phyloP scores from a whole-genome alignment of 768 basidiomycete species.

The Amanita muscaria region DNA sequence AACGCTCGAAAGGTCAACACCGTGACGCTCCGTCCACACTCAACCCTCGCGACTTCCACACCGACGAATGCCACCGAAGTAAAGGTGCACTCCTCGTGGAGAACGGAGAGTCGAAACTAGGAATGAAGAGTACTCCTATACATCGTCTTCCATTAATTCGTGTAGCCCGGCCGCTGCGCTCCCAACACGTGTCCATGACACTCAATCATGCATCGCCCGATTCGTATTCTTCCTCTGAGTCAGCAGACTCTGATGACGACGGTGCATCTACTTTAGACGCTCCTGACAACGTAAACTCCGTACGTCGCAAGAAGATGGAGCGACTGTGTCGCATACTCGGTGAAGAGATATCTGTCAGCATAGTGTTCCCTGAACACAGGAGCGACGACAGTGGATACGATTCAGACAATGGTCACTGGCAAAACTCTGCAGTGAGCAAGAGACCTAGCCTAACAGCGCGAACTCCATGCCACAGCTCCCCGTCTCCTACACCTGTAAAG shows the following conservation, averaged over 20 bases:
- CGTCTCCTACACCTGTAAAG: background rate
- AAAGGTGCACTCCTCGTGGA: background rate
- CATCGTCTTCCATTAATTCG: background rate
- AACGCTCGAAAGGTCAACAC: no score
- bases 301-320: conserved; percentile 7
- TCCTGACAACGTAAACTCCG: no score
- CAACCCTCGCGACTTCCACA: background rate
- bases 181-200: background rate
- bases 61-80: background rate
- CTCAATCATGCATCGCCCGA: background rate
- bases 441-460: background rate
- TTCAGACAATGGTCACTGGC: background rate
- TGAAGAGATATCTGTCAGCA: background rate
- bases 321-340: conserved; percentile 1
- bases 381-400: background rate
- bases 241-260: background rate
- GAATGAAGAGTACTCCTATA: background rate
- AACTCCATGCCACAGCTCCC: background rate
- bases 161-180: background rate
- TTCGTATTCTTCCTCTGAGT: background rate
- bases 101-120: background rate
- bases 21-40: no score
- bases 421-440: background rate
- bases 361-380: conserved; percentile 2
- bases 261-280: no score